These are phyloP conservation scores for Hanseniaspora opuntiae DNA, from an alignment of 805 yeast species.

Conservation along the genomic window DNA sequence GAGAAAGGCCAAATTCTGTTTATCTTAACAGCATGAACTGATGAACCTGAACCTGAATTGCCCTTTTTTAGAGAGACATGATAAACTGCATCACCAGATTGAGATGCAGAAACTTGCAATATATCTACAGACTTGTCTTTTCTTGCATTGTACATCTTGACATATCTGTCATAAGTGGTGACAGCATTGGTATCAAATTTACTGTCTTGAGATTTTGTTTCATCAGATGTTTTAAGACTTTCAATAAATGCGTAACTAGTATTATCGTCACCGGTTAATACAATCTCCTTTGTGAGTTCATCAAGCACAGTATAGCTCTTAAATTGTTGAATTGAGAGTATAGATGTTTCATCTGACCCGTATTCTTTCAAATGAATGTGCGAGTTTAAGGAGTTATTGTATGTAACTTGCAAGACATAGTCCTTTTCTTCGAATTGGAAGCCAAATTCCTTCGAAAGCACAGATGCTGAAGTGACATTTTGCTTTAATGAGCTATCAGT, in stretches of 20 bases:
- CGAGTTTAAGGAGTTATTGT: conserved; percentile 26
- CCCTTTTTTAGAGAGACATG: conserved; percentile 31
- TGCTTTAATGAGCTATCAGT: conserved; percentile 17
- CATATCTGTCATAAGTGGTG: conserved; percentile 15
- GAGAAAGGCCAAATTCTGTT: conserved; percentile 15
- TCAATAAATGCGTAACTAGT: conserved; percentile 13
- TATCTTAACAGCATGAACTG: conserved; percentile 22
- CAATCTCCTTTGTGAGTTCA: neutral
- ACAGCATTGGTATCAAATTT: conserved; percentile 24
- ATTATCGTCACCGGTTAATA: conserved; percentile 8
- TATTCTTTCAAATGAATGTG: conserved; percentile 27
- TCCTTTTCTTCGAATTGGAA: conserved; percentile 2
- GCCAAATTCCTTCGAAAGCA: neutral
- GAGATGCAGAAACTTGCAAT: conserved; percentile 22
- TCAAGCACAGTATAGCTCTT: neutral
- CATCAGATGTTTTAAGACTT: neutral
- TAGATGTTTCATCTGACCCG: conserved; percentile 27
- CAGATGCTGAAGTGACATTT: conserved; percentile 13
- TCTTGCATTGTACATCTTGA: neutral
- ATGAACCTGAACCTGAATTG: conserved; percentile 34
- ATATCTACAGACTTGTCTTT: conserved; percentile 16
- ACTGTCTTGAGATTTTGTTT: conserved; percentile 5
- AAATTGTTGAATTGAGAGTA: neutral
- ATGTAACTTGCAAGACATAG: conserved; percentile 15
- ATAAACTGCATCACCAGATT: conserved; percentile 35